Percentiles rank a stretch among this genome's conserved stretches.
Evolutionary conservation across 192 early-diverging fungal genomes (phyloP).

Genomic region (Coemansia sp.): DNA sequence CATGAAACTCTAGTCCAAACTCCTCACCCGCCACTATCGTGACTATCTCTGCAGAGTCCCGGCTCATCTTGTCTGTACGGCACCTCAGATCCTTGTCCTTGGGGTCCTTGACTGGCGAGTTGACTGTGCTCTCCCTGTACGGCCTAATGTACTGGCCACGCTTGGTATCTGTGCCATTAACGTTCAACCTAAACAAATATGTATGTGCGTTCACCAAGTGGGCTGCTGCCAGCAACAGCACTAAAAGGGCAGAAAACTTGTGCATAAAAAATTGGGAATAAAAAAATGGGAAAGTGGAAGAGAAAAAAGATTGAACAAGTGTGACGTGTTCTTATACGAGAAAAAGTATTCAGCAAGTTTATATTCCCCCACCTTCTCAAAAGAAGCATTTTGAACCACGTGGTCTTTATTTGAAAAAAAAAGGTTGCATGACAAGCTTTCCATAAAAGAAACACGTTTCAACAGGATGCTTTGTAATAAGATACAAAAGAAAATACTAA

Average conservation of each 20-base stretch:
- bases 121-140: neutral
- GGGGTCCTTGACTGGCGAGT: neutral
- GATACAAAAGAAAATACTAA: too few relatives aligned
- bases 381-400: too few relatives aligned
- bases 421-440: too few relatives aligned
- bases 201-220: neutral
- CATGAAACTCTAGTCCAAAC: slow-evolving; percentile 3
- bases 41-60: neutral
- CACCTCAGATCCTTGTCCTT: neutral
- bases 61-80: slow-evolving; percentile 3
- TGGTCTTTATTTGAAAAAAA: too few relatives aligned
- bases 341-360: too few relatives aligned
- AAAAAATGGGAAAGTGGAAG: neutral
- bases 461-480: too few relatives aligned
- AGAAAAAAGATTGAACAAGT: neutral
- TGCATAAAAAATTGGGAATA: neutral
- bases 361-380: too few relatives aligned
- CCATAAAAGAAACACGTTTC: too few relatives aligned
- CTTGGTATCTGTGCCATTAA: neutral
- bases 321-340: too few relatives aligned
- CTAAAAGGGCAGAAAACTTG: neutral
- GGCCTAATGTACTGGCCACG: neutral
- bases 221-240: neutral
- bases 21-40: neutral
- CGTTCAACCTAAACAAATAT: neutral